Percentiles rank a stretch among this genome's conserved stretches.
phyloP scores from a whole-genome alignment of 768 basidiomycete species.

The Termitomyces sp. region DNA sequence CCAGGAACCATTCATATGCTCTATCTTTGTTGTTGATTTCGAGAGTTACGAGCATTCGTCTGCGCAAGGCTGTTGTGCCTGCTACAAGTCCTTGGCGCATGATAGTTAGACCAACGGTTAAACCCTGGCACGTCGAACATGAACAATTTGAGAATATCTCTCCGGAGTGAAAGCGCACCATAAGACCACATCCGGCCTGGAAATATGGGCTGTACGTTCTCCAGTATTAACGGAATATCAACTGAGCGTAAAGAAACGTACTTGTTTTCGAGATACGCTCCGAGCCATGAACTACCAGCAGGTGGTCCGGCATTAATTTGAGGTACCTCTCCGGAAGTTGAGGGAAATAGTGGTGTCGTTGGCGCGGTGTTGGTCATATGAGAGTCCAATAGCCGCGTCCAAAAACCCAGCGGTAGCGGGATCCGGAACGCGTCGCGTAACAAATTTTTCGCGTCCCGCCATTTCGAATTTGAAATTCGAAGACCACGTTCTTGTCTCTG shows the following conservation, averaged over 20 bases:
- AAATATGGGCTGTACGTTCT: constrained; percentile 81
- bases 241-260: constrained; percentile 35
- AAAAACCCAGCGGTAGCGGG: neutral
- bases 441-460: constrained; percentile 21
- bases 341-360: neutral
- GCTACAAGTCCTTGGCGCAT: constrained; percentile 70
- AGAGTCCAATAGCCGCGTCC: neutral
- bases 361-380: neutral
- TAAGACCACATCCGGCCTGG: constrained; percentile 95
- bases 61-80: constrained; percentile 72
- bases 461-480: constrained; percentile 4
- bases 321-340: constrained; percentile 11
- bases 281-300: constrained; percentile 32
- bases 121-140: constrained; percentile 54
- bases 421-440: constrained; percentile 24
- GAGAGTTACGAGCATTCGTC: constrained; percentile 90
- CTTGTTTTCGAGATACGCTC: constrained; percentile 60
- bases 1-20: constrained; percentile 94
- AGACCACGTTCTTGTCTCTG: constrained; percentile 7
- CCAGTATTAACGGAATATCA: constrained; percentile 6
- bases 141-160: neutral
- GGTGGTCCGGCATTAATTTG: constrained; percentile 15
- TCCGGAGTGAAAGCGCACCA: constrained; percentile 51
- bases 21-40: constrained; percentile 97
- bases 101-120: constrained; percentile 80